Evolutionary conservation across 192 early-diverging fungal genomes (phyloP), one percentile per base, ranked within the genome.

Genomic region (Coemansia sp.): DNA sequence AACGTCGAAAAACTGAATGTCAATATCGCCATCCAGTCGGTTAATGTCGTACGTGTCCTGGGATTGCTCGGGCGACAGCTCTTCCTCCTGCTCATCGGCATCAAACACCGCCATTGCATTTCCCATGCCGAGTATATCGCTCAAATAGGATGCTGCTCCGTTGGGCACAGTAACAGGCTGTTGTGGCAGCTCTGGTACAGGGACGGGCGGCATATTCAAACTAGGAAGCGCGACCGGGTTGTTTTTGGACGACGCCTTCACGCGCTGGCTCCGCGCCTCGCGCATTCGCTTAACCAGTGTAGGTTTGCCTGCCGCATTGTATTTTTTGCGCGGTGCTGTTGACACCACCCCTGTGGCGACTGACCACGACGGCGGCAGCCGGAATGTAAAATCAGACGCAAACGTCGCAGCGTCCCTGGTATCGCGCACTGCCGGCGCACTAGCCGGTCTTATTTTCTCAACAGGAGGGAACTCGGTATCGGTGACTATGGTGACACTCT

Each of bases 1-100:
- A 6, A 77, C 56, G 25, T 65, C 64, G 43, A 70, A 59, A 23
- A 63, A 70, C 18, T 40, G 46, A 58, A 77, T 56, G 40, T 77
- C 73, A 28, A 70, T 70, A 10, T 77, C 73, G 35, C 67, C 68
- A 21, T 70, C 73, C 16, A 66, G 55, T 0, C 73, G 67, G 47
- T 54, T 70, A 30, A 77, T 42, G 23, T 70, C 65, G 31, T 55
- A 53, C 1, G 65, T 60, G 29, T 73, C 65, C 0, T 21, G 63
- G 32, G 64, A 63, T n/a, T 65, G 67, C 29, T 77, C 64, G 14
- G 59, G 63, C 16, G 73, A 62, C 12, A 66, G 51, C 46, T 66
- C 54, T 10, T 3, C 11, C 10, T 56, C 35, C 4, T 33, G 51
- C 8, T 18, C 31, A 8, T 33, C 51, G 8, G 7, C n/a, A 6